Base-by-base conservation (phyloP, 1,139 yeast species). In the Hyphopichia burtonii region DNA sequence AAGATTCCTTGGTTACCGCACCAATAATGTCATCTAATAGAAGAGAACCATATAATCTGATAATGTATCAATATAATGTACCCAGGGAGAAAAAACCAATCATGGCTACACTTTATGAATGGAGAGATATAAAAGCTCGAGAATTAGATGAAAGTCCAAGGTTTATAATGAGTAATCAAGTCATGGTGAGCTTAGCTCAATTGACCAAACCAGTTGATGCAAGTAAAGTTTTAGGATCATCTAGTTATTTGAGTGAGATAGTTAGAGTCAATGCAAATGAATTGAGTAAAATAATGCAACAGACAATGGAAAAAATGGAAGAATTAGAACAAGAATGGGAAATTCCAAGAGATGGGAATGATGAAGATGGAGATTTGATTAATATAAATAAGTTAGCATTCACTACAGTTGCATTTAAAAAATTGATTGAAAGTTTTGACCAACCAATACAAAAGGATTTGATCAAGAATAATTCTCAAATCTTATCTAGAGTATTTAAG, bases 101-200 rank as follows among this genome's bases (percentile, higher is more conserved):
- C 12, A 74, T 89, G 12, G 79, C 75, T 45, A 79, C 69, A 1
- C 66, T 94, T 20, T 88, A 78, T 54, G 73, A 78, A 33, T 93
- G 98, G 98, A 78, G 99, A 58, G 98, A 94, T 57, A 44, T 52
- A 2, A 56, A 76, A 31, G 98, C 98, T 1, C 75, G 95, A 46
- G 55, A 68, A 36, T 74, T 78, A 38, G 99, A 94, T 58, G 99
- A 94, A 61, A 86, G 96, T 2, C 81, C 85, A 1, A 71, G 96
- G 48, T 93, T 69, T 54, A 69, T 93, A 8, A 84, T 91, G 93
- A 82, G 96, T 4, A 90, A 89, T 56, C 95, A 86, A 54, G 62
- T 85, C 9, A 59, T 93, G 39, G 83, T 85, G 0, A 74, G 84
- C 1, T 63, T 93, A 40, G 82, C 84, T 3, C 68, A 76, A 11